Conservation (phyloP, 345 rosid genomes). For the Alliaria petiolata region DNA sequence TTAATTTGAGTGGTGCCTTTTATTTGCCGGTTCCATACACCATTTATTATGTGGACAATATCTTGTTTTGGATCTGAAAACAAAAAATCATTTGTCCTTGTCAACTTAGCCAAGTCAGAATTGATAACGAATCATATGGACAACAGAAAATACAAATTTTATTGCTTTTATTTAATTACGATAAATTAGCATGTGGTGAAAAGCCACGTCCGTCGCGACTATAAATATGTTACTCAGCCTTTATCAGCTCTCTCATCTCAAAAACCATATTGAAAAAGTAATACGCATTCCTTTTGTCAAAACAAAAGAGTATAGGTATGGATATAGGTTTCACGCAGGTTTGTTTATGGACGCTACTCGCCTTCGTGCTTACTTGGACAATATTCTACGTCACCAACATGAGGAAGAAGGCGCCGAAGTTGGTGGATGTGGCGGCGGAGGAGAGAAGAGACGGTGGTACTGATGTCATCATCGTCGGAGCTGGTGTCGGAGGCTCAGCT, state of each 20-base stretch:
- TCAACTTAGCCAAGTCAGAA: background rate
- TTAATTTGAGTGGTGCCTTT: background rate
- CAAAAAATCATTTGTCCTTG: background rate
- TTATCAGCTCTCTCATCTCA: background rate
- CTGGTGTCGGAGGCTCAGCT: constrained; percentile 70
- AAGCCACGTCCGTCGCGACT: background rate
- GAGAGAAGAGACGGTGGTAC: constrained; percentile 14
- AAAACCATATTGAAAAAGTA: background rate
- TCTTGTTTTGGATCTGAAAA: background rate
- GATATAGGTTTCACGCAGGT: background rate
- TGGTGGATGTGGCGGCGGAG: background rate
- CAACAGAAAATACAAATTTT: background rate
- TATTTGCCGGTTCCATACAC: background rate
- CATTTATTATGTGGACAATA: background rate
- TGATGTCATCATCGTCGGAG: constrained; percentile 66
- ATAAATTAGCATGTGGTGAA: background rate
- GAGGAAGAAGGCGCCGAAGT: background rate
- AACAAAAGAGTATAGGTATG: background rate
- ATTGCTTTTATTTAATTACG: background rate
- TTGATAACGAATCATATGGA: background rate
- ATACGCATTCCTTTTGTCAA: too few species aligned
- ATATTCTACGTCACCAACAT: background rate
- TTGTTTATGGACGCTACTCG: constrained; percentile 16
- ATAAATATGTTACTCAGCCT: background rate
- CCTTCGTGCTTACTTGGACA: constrained; percentile 5